phyloP scores from a whole-genome alignment of 2,329 filamentous ascomycete species.

The Aspergillus sojae region DNA sequence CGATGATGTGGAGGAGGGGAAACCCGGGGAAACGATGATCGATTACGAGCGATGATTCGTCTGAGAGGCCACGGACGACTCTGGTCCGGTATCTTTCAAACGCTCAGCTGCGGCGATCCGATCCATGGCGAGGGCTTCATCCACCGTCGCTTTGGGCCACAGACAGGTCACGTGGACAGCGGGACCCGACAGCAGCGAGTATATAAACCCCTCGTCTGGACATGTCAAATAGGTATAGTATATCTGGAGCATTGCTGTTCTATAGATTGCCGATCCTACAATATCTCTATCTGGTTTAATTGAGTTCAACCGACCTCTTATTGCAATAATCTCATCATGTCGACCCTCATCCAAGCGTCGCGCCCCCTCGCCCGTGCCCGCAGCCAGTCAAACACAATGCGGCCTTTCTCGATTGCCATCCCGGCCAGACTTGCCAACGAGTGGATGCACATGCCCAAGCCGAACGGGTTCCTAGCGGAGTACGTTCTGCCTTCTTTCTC shows the following conservation, averaged over 20 bases:
- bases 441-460: constrained; percentile 22
- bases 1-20: neutral
- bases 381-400: constrained; percentile 10
- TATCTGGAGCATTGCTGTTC: neutral
- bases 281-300: neutral
- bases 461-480: constrained; percentile 29
- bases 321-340: neutral
- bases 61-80: constrained; percentile 13
- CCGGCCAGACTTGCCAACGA: constrained; percentile 28
- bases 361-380: constrained; percentile 22
- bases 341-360: constrained; percentile 7
- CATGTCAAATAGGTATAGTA: neutral
- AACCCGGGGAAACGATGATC: neutral
- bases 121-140: neutral
- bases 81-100: constrained; percentile 12
- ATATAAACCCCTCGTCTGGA: neutral
- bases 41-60: constrained; percentile 1
- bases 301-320: neutral
- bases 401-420: constrained; percentile 22
- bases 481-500: constrained; percentile 16
- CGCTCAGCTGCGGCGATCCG: neutral
- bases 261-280: neutral
- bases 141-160: neutral
- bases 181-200: too few relatives aligned
- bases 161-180: neutral